phyloP scores from a whole-genome alignment of 2,329 filamentous ascomycete genomes.

The Colletotrichum sp. region DNA sequence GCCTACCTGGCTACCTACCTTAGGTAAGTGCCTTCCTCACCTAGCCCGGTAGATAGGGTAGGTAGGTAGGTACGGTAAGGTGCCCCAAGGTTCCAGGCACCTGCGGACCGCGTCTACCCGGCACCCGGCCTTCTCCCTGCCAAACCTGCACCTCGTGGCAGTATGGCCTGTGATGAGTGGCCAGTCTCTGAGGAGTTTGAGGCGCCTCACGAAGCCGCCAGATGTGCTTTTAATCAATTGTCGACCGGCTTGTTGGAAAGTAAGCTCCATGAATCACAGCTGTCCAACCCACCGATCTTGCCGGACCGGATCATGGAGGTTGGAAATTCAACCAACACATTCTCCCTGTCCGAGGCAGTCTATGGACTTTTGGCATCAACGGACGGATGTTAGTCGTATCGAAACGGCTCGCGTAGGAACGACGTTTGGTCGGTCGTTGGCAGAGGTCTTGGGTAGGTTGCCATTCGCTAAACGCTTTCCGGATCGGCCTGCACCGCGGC shows the following conservation, averaged over 20 bases:
- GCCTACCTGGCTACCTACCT: too few relatives aligned
- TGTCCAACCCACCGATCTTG: background rate
- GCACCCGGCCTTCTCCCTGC: background rate
- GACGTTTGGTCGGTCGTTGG: background rate
- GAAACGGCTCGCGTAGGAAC: background rate
- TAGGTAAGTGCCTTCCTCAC: too few relatives aligned
- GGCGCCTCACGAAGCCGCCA: background rate
- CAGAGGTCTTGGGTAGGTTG: background rate
- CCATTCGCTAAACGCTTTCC: background rate
- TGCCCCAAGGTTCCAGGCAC: background rate
- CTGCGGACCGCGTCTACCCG: background rate
- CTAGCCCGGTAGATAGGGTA: background rate
- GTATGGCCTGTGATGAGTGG: background rate
- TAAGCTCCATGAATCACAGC: background rate
- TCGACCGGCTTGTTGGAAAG: background rate
- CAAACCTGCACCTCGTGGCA: background rate
- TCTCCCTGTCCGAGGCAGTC: background rate
- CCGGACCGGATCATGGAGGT: background rate
- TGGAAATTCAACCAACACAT: background rate
- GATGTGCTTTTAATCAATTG: background rate
- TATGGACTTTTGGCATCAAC: background rate
- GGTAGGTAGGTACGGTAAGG: background rate
- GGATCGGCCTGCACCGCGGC: background rate
- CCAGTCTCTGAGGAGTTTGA: background rate
- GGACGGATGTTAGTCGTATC: background rate